Conservation (phyloP, 1,139 yeast species). For the Zygoascus meyerae region DNA sequence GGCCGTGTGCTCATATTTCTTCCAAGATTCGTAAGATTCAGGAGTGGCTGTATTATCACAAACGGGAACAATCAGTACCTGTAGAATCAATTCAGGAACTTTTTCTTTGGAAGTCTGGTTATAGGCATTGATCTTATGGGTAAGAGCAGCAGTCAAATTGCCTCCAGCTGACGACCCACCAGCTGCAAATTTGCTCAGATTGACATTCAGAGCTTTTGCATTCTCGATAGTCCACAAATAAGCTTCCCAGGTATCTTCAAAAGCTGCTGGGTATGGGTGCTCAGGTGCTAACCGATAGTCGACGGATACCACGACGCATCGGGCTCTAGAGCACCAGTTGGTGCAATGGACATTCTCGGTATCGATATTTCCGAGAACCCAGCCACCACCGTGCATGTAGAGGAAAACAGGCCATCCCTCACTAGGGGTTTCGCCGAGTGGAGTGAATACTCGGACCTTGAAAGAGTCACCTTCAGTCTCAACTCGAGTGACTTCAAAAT, state of each 20-base stretch:
- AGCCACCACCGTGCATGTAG: slow-evolving; percentile 46
- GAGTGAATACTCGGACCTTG: slow-evolving; percentile 36
- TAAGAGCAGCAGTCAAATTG: slow-evolving; percentile 40
- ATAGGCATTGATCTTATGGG: slow-evolving; percentile 36
- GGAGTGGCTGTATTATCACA: slow-evolving; percentile 44
- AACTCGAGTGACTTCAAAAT: slow-evolving; percentile 13
- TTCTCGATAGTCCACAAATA: slow-evolving; percentile 23
- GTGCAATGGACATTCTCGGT: slow-evolving; percentile 45
- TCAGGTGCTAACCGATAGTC: slow-evolving; percentile 48
- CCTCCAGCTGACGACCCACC: slow-evolving; percentile 51
- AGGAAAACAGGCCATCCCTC: slow-evolving; percentile 43
- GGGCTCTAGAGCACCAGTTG: slow-evolving; percentile 25
- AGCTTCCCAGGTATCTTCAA: slow-evolving; percentile 43
- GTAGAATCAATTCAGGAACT: slow-evolving; percentile 40
- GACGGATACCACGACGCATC: slow-evolving; percentile 18
- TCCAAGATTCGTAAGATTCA: slow-evolving; percentile 39
- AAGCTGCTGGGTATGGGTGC: slow-evolving; percentile 44
- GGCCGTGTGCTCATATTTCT: slow-evolving; percentile 40
- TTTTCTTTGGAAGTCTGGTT: slow-evolving; percentile 17
- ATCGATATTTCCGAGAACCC: slow-evolving; percentile 42
- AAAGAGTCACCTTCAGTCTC: slow-evolving; percentile 15
- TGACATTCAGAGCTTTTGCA: slow-evolving; percentile 30
- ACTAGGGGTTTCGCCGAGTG: slow-evolving; percentile 35
- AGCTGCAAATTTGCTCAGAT: slow-evolving; percentile 37
- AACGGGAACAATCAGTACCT: slow-evolving; percentile 45